Evolutionary conservation across 148 eudicot species (phyloP).

Genomic region (Fagopyrum homotropicum): DNA sequence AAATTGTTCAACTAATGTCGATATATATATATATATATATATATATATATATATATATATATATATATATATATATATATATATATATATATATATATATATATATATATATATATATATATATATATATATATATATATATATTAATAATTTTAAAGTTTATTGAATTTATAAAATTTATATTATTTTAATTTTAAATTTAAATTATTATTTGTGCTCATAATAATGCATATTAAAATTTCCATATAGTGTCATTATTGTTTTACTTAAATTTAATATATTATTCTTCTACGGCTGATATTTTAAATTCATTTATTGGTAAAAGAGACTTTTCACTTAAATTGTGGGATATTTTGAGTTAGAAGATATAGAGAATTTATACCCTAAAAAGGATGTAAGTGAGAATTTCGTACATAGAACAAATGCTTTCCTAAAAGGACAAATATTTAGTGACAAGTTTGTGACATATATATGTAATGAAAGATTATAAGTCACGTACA

Average conservation of each 20-base stretch:
- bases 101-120: too few species aligned
- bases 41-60: too few species aligned
- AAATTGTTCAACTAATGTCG: too few species aligned
- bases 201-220: too few species aligned
- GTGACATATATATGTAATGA: not conserved
- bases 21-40: too few species aligned
- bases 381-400: not conserved
- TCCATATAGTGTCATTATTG: not conserved
- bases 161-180: too few species aligned
- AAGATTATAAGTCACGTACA: not conserved
- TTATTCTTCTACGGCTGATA: not conserved
- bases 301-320: not conserved
- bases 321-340: not conserved
- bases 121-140: too few species aligned
- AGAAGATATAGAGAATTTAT: not conserved
- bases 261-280: not conserved
- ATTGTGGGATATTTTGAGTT: not conserved
- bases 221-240: not conserved
- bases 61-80: too few species aligned
- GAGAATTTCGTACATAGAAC: not conserved
- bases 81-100: too few species aligned
- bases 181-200: too few species aligned
- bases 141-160: too few species aligned
- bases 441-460: slow-evolving; percentile 4
- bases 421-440: not conserved